These are phyloP conservation scores for Mycena pura DNA, from an alignment of 768 basidiomycete species.

Conservation along the genomic window DNA sequence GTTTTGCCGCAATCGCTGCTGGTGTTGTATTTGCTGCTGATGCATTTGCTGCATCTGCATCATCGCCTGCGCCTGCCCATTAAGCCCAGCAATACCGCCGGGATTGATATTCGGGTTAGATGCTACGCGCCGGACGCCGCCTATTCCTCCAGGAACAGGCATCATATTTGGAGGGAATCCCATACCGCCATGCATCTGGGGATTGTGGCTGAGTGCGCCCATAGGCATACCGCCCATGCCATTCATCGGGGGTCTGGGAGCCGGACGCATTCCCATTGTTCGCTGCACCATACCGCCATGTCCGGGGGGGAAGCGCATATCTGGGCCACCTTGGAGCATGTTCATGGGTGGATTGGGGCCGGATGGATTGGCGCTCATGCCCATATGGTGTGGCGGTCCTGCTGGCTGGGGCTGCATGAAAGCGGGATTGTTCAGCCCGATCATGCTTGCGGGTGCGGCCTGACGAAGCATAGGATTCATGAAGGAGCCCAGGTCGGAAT, in stretches of 20 bases:
- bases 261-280: slow-evolving; percentile 15
- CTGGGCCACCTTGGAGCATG: slow-evolving; percentile 34
- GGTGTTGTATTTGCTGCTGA: slow-evolving; percentile 40
- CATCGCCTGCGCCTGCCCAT: slow-evolving; percentile 14
- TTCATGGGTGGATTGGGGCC: slow-evolving; percentile 33
- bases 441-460: slow-evolving; percentile 13
- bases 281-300: slow-evolving; percentile 15
- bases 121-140: slow-evolving; percentile 13
- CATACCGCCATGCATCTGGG: slow-evolving; percentile 33
- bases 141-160: slow-evolving; percentile 7
- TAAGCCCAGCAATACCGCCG: slow-evolving; percentile 7
- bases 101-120: slow-evolving; percentile 16
- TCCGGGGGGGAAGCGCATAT: slow-evolving; percentile 22
- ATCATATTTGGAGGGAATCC: slow-evolving; percentile 39
- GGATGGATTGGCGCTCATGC: slow-evolving; percentile 37
- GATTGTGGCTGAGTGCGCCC: slow-evolving; percentile 11
- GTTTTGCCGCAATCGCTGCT: slow-evolving; percentile 38
- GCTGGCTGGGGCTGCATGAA: slow-evolving; percentile 37
- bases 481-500: slow-evolving; percentile 20
- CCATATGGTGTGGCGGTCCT: slow-evolving; percentile 47
- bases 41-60: slow-evolving; percentile 36
- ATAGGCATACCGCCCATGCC: slow-evolving; percentile 15
- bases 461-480: slow-evolving; percentile 25
- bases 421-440: slow-evolving; percentile 27
- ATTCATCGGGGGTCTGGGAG: slow-evolving; percentile 13